Evolutionary conservation across 805 yeast species (phyloP), one percentile per base, ranked within the genome.

Genomic region (Kodamaea laetipori): DNA sequence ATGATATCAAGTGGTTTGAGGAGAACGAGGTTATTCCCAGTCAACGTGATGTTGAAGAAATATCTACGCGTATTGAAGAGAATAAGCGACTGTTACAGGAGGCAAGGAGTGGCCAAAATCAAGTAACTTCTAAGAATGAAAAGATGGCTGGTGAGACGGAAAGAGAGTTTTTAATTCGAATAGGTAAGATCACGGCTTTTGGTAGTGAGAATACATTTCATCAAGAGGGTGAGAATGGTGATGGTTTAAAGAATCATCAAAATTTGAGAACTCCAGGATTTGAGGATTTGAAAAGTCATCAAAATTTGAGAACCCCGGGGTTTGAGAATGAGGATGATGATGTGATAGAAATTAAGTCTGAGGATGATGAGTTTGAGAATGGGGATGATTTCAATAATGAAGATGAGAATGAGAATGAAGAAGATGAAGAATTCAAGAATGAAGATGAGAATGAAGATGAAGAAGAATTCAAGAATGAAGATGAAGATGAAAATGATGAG

Each of bases 181-280:
- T 92, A 0, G 99, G 99, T 21, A 82, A 89, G 60, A 80, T 90
- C 44, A 94, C 99, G 0, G 98, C 98, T 0, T 94, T 94, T 69
- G 95, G 97, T 8, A 78, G 79, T 23, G 66, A 78, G 15, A 71
- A 74, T 31, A 82, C 80, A 1, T 85, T 88, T 52, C 73, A 68
- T 12, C 73, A 71, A 30, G 54, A 39, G 3, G 74, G 43, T 4
- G 41, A n/a, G 13, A 30, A 24, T 23, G 31, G 23, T 18, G 50
- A 45, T 43, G 55, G 34, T 6, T 43, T 33, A 11, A 51, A 39
- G 18, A 66, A 70, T 12, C 83, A 79, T 53, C 72, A 69, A 44
- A 57, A 69, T 42, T 61, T 81, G 39, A 52, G 76, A 23, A 69
- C 71, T 8, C 85, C 86, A 0, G 84, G 84, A 1, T 61, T 77